Base-by-base conservation (phyloP, 169 alveolate species). In the Eimeria praecox region DNA sequence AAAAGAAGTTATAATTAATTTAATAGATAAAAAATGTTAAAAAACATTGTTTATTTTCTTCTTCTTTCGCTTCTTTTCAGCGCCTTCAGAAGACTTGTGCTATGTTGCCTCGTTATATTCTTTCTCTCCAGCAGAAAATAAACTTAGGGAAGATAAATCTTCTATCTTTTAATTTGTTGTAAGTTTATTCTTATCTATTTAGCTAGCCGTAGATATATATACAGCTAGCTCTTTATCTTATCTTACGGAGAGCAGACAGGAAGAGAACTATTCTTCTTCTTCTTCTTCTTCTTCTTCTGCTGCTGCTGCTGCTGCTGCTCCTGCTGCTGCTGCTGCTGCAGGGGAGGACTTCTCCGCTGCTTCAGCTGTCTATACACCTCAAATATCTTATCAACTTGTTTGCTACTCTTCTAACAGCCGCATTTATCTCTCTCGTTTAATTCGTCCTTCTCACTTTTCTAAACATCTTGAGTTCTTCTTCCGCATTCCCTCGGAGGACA, bases 81-180 rank as follows among this genome's bases (percentile, higher is more conserved):
- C 10, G 62, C 22, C 62, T 78, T n/a, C 88, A 78, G n/a, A 33
- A 33, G 62, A 38, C 62, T 4, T 78, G 88, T 40, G 88, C 88
- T 12, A 62, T 62, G 22, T 62, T 78, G 64, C 88, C 88, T 8
- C 56, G 88, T 10, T 40, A 20, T 54, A 78, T 78, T 78, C 16
- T 78, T 38, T 14, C 20, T 38, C 5, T 78, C 64, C 56, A 78
- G 56, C 56, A 44, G 30, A 78, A 38, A 38, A 20, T 56, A 9
- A 62, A 78, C 2, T 10, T 78, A 10, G 88, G 20, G 20, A 78
- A 40, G 22, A 78, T 78, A 38, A 6, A 33, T 44, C n/a, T 78
- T 3, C 62, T 78, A 6, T 40, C 62, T 2, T 78, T 78, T 30
- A 22, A 33, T 9, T 30, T 78, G 56, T 62, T n/a, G n/a, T n/a